Percentiles rank a stretch among this genome's conserved stretches.
These are phyloP conservation scores for Rutstroemia sp. DNA, from an alignment of 2,329 filamentous ascomycete species.

Conservation along the genomic window DNA sequence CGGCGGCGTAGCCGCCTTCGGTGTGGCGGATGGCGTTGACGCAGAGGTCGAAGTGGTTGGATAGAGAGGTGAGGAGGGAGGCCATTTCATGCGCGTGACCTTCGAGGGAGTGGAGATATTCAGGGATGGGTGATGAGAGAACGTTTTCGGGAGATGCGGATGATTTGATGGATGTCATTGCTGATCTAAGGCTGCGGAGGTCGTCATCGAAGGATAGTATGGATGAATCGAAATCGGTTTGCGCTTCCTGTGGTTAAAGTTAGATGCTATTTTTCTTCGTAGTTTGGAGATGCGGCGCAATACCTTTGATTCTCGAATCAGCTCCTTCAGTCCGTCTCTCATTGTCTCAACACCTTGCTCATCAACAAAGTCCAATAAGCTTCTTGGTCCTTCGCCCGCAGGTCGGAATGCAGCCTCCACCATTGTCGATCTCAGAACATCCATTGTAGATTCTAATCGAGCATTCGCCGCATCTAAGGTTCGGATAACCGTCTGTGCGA, in stretches of 20 bases:
- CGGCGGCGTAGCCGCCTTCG: slow-evolving; percentile 68
- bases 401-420: slow-evolving; percentile 60
- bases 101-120: slow-evolving; percentile 36
- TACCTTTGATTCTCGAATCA: slow-evolving; percentile 64
- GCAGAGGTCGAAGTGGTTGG: slow-evolving; percentile 86
- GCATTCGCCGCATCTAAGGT: slow-evolving; percentile 60
- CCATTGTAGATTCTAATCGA: slow-evolving; percentile 59
- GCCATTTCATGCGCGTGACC: slow-evolving; percentile 75
- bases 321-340: slow-evolving; percentile 58
- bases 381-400: slow-evolving; percentile 49
- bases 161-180: slow-evolving; percentile 29
- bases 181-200: slow-evolving; percentile 53
- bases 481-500: slow-evolving; percentile 45
- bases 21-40: slow-evolving; percentile 87
- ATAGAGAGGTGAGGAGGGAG: slow-evolving; percentile 68
- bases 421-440: slow-evolving; percentile 52
- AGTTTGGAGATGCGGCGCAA: no score
- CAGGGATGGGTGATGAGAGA: slow-evolving; percentile 33
- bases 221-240: slow-evolving; percentile 64
- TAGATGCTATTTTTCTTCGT: background rate
- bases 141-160: slow-evolving; percentile 21
- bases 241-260: slow-evolving; percentile 42
- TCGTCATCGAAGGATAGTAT: slow-evolving; percentile 67
- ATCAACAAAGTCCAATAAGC: slow-evolving; percentile 69
- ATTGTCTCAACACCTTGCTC: slow-evolving; percentile 61